Percentiles rank a stretch among this genome's conserved stretches.
Evolutionary conservation across 2,329 filamentous ascomycete genomes (phyloP).

Genomic region (Fusarium transvaalense): DNA sequence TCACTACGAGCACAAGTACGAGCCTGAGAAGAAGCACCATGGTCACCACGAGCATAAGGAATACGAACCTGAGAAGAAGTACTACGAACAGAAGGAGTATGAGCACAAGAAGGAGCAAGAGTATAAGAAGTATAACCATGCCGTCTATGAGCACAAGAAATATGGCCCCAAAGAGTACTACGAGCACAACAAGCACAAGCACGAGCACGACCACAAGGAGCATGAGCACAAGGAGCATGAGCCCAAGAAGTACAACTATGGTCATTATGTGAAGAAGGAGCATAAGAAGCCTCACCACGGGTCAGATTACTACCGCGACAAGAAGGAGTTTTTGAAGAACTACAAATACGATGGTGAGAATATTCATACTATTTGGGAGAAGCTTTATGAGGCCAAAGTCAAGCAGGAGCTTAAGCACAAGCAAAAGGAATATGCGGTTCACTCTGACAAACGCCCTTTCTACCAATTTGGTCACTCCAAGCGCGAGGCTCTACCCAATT

Average conservation of each 20-base stretch:
- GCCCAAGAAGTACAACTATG: background rate
- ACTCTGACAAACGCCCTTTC: background rate
- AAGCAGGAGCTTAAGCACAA: background rate
- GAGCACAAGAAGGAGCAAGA: background rate
- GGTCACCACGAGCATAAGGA: background rate
- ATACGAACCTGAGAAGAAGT: background rate
- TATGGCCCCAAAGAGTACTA: background rate
- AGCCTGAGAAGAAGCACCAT: background rate
- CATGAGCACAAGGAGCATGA: slow-evolving; percentile 4
- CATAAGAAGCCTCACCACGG: background rate
- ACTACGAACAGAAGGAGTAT: background rate
- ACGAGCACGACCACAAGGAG: background rate
- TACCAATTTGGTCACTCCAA: background rate
- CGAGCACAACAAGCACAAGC: background rate
- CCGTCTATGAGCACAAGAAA: slow-evolving; percentile 5
- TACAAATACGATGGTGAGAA: slow-evolving; percentile 3
- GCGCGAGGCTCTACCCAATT: background rate
- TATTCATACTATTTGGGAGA: background rate
- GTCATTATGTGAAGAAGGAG: background rate
- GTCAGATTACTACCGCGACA: background rate
- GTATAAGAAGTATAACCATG: background rate
- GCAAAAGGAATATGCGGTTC: slow-evolving; percentile 5
- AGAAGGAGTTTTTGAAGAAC: slow-evolving; percentile 1
- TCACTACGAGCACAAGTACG: background rate
- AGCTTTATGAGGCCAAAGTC: slow-evolving; percentile 3